A percentile compares a stretch with the other conserved stretches of the same genome.
Evolutionary conservation across 495 filamentous ascomycete genomes (phyloP).

Genomic region (Aspergillus cristatus): DNA sequence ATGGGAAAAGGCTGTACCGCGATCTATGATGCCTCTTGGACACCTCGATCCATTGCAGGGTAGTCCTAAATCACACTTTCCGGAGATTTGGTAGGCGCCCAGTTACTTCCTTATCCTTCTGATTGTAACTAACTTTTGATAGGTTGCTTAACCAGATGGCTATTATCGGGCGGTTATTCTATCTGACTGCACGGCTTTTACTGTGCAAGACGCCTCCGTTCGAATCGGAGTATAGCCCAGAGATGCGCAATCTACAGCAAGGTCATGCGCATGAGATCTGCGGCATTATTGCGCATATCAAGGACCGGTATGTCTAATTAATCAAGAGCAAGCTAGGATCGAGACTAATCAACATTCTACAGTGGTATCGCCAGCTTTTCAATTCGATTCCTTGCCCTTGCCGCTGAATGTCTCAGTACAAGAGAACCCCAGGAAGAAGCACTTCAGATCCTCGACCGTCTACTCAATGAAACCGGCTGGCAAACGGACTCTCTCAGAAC

Average conservation of each 20-base stretch:
- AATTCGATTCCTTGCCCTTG: conserved; percentile 68
- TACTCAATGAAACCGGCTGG: conserved; percentile 74
- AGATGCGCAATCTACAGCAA: conserved; percentile 60
- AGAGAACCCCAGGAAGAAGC: conserved; percentile 74
- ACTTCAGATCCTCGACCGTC: conserved; percentile 63
- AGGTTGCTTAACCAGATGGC: conserved; percentile 78
- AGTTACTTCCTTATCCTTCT: neutral
- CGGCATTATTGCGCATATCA: conserved; percentile 76
- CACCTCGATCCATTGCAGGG: conserved; percentile 63
- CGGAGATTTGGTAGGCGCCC: conserved; percentile 67
- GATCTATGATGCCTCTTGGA: conserved; percentile 80
- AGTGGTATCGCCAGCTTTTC: conserved; percentile 68
- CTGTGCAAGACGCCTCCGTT: conserved; percentile 74
- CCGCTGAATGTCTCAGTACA: conserved; percentile 61
- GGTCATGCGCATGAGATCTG: conserved; percentile 74
- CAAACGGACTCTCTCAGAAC: conserved; percentile 55
- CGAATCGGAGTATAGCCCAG: conserved; percentile 38
- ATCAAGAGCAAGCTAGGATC: neutral
- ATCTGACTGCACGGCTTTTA: conserved; percentile 74
- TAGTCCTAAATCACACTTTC: conserved; percentile 63
- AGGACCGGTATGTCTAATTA: conserved; percentile 50
- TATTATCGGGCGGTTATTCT: conserved; percentile 79
- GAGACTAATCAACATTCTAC: conserved; percentile 8
- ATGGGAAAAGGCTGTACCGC: conserved; percentile 70
- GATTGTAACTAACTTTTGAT: conserved; percentile 7